Conservation (phyloP, 2,329 filamentous ascomycete genomes). For the Curvularia eragrostidis region DNA sequence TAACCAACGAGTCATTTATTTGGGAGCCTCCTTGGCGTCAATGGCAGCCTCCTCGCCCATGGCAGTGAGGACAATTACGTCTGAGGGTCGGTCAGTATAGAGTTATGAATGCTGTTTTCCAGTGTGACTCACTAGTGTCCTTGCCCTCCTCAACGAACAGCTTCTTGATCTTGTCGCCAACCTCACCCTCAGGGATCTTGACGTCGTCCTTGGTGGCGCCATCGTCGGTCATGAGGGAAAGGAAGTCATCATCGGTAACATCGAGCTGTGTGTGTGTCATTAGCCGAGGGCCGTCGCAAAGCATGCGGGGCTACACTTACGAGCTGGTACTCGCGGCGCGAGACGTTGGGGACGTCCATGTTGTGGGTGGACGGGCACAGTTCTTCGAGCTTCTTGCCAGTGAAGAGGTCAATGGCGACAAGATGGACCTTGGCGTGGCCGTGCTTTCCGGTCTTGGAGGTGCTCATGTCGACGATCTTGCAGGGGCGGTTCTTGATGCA, state of each 20-base stretch:
- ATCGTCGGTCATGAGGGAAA: slow-evolving; percentile 88
- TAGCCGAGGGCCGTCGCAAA: slow-evolving; percentile 22
- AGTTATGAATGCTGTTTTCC: not conserved
- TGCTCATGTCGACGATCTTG: slow-evolving; percentile 99
- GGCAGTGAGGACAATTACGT: slow-evolving; percentile 89
- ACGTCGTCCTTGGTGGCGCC: slow-evolving; percentile 94
- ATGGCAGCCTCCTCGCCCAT: slow-evolving; percentile 96
- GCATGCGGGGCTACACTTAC: slow-evolving; percentile 65
- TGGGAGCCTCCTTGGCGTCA: slow-evolving; percentile 91
- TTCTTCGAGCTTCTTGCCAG: slow-evolving; percentile 99
- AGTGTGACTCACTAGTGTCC: slow-evolving; percentile 81
- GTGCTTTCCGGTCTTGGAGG: slow-evolving; percentile 99
- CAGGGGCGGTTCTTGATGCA: slow-evolving; percentile 98
- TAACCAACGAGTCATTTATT: slow-evolving; percentile 38
- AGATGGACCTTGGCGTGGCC: slow-evolving; percentile 99
- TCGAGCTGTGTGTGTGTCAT: slow-evolving; percentile 69
- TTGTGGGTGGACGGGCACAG: slow-evolving; percentile 96
- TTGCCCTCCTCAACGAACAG: slow-evolving; percentile 85
- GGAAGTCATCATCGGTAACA: slow-evolving; percentile 91
- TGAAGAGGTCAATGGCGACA: slow-evolving; percentile 99
- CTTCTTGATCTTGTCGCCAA: slow-evolving; percentile 84
- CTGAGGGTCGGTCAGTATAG: slow-evolving; percentile 56
- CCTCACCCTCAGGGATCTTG: slow-evolving; percentile 86
- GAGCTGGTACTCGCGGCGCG: slow-evolving; percentile 89
- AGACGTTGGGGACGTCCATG: slow-evolving; percentile 97